Conservation (phyloP, 129 eudicot genomes). For the Ambrosia trifida region DNA sequence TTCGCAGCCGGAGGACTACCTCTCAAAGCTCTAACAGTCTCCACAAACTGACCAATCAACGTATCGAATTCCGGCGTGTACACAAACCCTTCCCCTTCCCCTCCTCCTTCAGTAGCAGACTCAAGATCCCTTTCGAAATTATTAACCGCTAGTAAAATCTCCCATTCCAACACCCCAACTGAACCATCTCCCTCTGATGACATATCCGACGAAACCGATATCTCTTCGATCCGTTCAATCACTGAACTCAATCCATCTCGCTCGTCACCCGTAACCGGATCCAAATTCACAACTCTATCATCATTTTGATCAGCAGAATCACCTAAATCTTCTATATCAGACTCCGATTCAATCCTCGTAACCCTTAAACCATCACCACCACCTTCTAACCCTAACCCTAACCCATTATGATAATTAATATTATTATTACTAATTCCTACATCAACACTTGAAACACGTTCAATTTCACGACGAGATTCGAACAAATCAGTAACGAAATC, state of each 20-base stretch:
- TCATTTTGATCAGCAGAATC: conserved; percentile 25
- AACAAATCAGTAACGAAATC: conserved; percentile 68
- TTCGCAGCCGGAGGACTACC: conserved; percentile 93
- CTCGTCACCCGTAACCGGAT: conserved; percentile 49
- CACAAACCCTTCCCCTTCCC: conserved; percentile 39
- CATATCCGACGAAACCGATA: conserved; percentile 40
- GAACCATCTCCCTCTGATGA: conserved; percentile 35
- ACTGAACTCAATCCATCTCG: conserved; percentile 50
- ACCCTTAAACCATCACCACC: conserved; percentile 49
- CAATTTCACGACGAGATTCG: conserved; percentile 37
- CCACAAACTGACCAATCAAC: conserved; percentile 57
- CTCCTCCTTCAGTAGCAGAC: conserved; percentile 51
- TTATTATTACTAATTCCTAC: not conserved
- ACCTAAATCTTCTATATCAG: conserved; percentile 57
- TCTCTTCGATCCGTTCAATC: conserved; percentile 62
- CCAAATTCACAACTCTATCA: conserved; percentile 35
- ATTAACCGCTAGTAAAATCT: conserved; percentile 65
- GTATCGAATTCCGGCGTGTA: conserved; percentile 56
- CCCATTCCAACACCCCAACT: conserved; percentile 63
- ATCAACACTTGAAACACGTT: conserved; percentile 1
- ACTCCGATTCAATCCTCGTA: conserved; percentile 57
- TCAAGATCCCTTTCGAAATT: conserved; percentile 49
- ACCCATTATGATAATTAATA: conserved; percentile 36
- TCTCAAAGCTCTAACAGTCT: conserved; percentile 51
- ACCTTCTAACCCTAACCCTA: conserved; percentile 47